Base-by-base conservation (phyloP, 495 filamentous ascomycete genomes). In the Copromyces sp. region DNA sequence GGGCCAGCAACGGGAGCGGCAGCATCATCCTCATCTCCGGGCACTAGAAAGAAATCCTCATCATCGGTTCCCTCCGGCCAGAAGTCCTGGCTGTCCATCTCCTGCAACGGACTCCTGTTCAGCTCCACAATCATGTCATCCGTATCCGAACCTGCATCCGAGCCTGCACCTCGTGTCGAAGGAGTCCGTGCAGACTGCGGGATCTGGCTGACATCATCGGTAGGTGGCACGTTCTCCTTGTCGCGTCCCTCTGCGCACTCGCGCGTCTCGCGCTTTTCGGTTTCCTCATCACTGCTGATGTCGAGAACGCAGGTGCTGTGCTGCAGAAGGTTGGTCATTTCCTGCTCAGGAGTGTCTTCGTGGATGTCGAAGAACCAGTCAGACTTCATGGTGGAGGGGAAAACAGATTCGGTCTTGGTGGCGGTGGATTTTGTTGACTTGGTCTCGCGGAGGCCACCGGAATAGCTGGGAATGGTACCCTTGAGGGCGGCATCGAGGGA, bases 361-460 rank as follows among this genome's bases (percentile, higher is more conserved):
- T 99, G 90, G 80, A 99, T 98, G 53, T 94, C 90, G 80, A 98
- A 98, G 83, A 91, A 90, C 95, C 95, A 98, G 17, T 87, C 87
- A 32, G 89, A 88, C 35, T 87, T 88, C 61, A 83, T 79, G 69
- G 86, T 32, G 73, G 69, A 20, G 72, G 17, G 11, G 73, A 77
- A 39, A 72, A 78, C 40, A 69, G 72, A 40, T 71, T 73, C 16
- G 71, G 73, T n/a, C 4, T 70, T 20, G 65, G 73, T 72, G 71
- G 2, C 77, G 70, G 41, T 37, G 53, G 53, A 2, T 65, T 65
- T 65, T 35, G 29, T 35, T 4, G 47, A 41, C 69, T 73, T 65
- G 76, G 71, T 65, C 14, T 65, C 71, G 70, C 80, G 82, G 32
- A 73, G 38, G 47, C 71, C 70, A 41, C 82, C 79, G 3, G 81